Conservation (phyloP, 2,329 filamentous ascomycete genomes). For the Ophiostoma sp. region DNA sequence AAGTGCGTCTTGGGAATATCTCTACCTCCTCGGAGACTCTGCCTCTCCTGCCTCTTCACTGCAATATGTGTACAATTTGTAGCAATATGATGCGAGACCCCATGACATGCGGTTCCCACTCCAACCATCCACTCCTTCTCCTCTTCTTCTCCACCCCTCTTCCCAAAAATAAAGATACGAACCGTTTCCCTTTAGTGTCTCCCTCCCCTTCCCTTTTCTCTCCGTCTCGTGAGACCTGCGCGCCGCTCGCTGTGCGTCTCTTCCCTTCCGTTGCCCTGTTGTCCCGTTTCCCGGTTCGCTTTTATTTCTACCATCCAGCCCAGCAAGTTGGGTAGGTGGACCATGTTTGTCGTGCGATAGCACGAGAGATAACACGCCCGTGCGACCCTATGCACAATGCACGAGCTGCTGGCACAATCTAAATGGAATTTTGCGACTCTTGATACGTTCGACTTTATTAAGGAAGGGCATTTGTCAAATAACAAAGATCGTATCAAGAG, state of each 20-base stretch:
- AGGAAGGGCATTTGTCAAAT: background rate
- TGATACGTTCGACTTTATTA: background rate
- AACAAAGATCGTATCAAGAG: background rate
- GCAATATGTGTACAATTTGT: background rate
- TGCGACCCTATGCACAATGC: background rate
- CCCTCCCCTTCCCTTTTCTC: background rate
- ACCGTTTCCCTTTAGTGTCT: background rate
- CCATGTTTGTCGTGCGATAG: background rate
- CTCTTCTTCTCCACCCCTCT: background rate
- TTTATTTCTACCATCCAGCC: background rate
- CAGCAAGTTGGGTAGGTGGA: background rate
- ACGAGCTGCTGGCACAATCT: background rate
- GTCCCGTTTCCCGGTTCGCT: background rate
- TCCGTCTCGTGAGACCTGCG: slow-evolving; percentile 2
- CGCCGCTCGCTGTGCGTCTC: background rate
- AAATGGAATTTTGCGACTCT: background rate
- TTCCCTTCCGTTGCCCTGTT: background rate
- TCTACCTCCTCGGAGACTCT: background rate
- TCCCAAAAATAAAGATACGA: background rate
- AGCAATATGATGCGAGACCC: background rate
- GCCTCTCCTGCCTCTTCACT: background rate
- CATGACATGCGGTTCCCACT: background rate
- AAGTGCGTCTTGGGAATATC: background rate
- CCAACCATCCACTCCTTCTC: background rate
- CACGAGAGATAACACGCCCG: slow-evolving; percentile 7